Conservation (phyloP, 2,329 filamentous ascomycete genomes). For the Colletotrichum zoysiae region DNA sequence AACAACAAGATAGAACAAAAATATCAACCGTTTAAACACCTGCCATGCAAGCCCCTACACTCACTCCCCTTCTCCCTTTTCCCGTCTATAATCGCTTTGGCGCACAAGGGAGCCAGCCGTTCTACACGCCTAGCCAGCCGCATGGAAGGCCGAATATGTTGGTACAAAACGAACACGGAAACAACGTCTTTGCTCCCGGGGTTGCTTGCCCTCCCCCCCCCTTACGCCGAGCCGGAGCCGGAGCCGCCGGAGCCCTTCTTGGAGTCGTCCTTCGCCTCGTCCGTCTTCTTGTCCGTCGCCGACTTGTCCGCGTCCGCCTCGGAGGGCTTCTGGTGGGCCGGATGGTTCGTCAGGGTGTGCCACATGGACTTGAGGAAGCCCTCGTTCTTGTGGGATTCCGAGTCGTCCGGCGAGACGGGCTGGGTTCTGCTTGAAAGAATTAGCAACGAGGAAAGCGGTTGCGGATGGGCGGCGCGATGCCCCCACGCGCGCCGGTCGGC, state of each 20-base stretch:
- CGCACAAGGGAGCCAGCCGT: constrained; percentile 9
- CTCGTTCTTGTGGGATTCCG: constrained; percentile 78
- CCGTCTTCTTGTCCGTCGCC: constrained; percentile 44
- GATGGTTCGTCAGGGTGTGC: constrained; percentile 89
- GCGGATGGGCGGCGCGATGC: not conserved
- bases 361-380: constrained; percentile 94
- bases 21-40: constrained; percentile 54
- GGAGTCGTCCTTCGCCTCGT: constrained; percentile 42
- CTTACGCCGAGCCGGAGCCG: constrained; percentile 49
- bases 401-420: constrained; percentile 45
- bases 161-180: constrained; percentile 39
- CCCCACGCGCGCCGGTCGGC: not conserved
- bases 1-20: constrained; percentile 42
- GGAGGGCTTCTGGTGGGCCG: constrained; percentile 61
- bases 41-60: constrained; percentile 49
- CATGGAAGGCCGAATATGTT: constrained; percentile 39
- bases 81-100: constrained; percentile 39
- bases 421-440: constrained; percentile 32
- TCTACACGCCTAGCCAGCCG: constrained; percentile 21
- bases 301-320: constrained; percentile 46
- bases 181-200: not conserved
- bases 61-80: constrained; percentile 11
- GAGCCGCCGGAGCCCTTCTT: constrained; percentile 53
- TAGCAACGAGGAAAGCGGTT: constrained; percentile 14
- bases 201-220: too few relatives aligned